Evolutionary conservation across 345 rosid genomes (phyloP).

Genomic region (Arabidopsis arenosa): DNA sequence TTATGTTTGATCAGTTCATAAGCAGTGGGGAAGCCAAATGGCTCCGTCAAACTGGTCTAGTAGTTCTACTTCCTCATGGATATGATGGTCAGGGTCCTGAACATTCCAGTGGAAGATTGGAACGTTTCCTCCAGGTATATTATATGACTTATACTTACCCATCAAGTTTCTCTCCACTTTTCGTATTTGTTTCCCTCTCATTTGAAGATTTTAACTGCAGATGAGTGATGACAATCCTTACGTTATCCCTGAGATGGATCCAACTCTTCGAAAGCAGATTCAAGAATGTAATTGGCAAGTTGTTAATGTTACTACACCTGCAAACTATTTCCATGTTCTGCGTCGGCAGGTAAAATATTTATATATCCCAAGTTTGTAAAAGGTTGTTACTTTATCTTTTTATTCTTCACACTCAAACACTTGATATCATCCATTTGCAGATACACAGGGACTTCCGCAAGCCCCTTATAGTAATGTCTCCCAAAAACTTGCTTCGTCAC

Average conservation of each 20-base stretch:
- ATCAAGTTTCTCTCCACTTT: background rate
- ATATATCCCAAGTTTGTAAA: no score
- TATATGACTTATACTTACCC: background rate
- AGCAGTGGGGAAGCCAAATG: conserved; percentile 89
- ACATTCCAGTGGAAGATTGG: conserved; percentile 79
- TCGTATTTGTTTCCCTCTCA: background rate
- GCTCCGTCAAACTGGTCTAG: conserved; percentile 80
- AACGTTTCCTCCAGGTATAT: conserved; percentile 77
- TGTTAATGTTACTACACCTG: conserved; percentile 88
- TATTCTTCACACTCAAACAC: conserved; percentile 6
- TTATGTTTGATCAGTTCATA: conserved; percentile 78
- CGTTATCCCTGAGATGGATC: conserved; percentile 83
- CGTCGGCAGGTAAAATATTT: conserved; percentile 67
- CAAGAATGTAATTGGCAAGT: conserved; percentile 87
- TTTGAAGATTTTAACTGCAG: conserved; percentile 42
- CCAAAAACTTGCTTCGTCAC: conserved; percentile 89
- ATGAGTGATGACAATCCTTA: conserved; percentile 85
- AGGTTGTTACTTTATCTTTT: background rate
- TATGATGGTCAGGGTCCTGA: conserved; percentile 93
- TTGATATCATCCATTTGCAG: conserved; percentile 47
- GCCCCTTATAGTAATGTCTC: conserved; percentile 88
- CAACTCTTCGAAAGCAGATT: conserved; percentile 74
- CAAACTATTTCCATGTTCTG: conserved; percentile 83
- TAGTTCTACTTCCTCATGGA: conserved; percentile 79
- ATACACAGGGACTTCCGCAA: conserved; percentile 91